Evolutionary conservation across 2,329 filamentous ascomycete species (phyloP), one percentile per base, ranked within the genome.

Genomic region (Botrytis porri): DNA sequence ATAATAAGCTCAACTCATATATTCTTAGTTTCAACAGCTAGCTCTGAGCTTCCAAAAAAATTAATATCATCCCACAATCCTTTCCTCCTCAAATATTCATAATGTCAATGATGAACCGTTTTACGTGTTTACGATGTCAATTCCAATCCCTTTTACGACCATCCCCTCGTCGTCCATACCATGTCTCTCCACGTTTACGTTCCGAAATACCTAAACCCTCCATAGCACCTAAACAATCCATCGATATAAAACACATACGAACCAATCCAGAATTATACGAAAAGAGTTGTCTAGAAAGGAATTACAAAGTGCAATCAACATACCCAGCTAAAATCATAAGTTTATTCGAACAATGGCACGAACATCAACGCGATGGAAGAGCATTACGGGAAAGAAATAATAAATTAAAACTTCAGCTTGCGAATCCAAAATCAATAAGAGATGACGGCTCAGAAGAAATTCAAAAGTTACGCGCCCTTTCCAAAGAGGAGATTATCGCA

Each of bases 171-270:
- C 70, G 70, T 57, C 61, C 45, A 37, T 71, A 71, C 41, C 70
- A 71, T 59, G 29, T 54, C 45, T 71, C 70, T 59, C 51, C 70
- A 32, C 37, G 29, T 22, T 54, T 71, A 41, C 70, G n/a, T 35
- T n/a, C 70, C n/a, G 64, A 72, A 45, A 29, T 66, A 29, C 43
- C 51, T 29, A 43, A 48, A 45, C 65, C 71, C 25, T 86, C 92
- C 2, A 90, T 88, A 70, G 94, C 93, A 22, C 94, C 94, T 18
- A 95, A 93, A 81, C 89, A 93, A 39, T 88, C 88, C 64, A 87
- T 97, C 77, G 92, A 98, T 84, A 87, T 97, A 80, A 95, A 93
- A 82, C 92, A 96, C 83, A 97, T 99, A 81, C 94, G 95, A 73
- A 88, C 94, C 80, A 93, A 97, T 82, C 89, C 92, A 25, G 88